These are phyloP conservation scores for Podaxis pistillaris DNA, from an alignment of 768 basidiomycete genomes.

Conservation along the genomic window DNA sequence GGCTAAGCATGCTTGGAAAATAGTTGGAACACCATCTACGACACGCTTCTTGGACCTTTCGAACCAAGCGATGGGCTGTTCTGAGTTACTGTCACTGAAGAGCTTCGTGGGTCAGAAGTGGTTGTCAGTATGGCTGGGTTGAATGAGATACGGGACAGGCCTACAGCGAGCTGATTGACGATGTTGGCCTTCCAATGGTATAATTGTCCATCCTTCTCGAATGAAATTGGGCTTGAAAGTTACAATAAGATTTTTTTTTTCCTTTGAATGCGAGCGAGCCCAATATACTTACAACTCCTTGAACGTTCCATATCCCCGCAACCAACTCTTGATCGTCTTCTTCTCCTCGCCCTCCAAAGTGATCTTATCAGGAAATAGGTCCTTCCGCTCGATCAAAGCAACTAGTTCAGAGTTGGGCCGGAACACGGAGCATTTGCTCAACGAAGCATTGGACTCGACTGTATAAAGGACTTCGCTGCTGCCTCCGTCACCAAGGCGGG, in stretches of 20 bases:
- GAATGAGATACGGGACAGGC: background rate
- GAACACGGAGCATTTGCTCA: constrained; percentile 6
- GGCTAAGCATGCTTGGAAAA: background rate
- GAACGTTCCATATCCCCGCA: constrained; percentile 20
- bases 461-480: background rate
- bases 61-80: background rate
- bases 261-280: background rate
- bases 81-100: background rate
- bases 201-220: constrained; percentile 19
- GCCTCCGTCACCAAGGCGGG: background rate
- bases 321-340: constrained; percentile 22
- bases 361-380: constrained; percentile 23
- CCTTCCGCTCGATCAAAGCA: constrained; percentile 19
- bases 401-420: constrained; percentile 13
- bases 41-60: background rate
- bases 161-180: constrained; percentile 22
- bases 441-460: constrained; percentile 1
- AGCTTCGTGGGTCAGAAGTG: background rate
- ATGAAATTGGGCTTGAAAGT: constrained; percentile 22
- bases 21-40: background rate
- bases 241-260: background rate
- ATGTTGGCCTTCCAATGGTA: constrained; percentile 23
- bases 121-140: background rate
- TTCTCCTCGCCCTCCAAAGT: constrained; percentile 20
- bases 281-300: constrained; percentile 20